A percentile compares a stretch with the other conserved stretches of the same genome.
Conservation (phyloP, 2,329 filamentous ascomycete species). For the Orbilia brochopaga region DNA sequence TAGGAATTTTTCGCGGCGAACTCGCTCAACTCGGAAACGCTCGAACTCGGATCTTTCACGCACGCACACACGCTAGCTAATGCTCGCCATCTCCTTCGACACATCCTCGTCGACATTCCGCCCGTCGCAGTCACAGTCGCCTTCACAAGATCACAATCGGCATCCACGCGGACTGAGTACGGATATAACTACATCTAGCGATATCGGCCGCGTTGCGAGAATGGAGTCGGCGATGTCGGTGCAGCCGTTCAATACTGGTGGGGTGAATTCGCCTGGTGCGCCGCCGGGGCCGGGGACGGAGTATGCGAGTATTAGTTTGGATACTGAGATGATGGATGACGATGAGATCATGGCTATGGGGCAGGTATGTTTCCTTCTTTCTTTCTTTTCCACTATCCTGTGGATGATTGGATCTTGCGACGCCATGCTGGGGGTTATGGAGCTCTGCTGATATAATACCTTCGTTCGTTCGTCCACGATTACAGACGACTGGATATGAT, state of each 20-base stretch:
- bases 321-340: slow-evolving; percentile 50
- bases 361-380: slow-evolving; percentile 21
- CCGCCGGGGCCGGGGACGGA: slow-evolving; percentile 37
- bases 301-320: slow-evolving; percentile 45
- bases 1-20: neutral
- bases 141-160: neutral
- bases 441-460: neutral
- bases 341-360: slow-evolving; percentile 50
- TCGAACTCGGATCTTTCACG: too few relatives aligned
- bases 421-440: too few relatives aligned
- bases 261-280: slow-evolving; percentile 35
- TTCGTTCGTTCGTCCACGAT: neutral
- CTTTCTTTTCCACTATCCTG: slow-evolving; percentile 1
- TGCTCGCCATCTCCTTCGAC: slow-evolving; percentile 49
- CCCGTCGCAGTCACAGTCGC: slow-evolving; percentile 16
- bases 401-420: too few relatives aligned
- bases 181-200: neutral
- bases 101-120: slow-evolving; percentile 47
- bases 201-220: neutral
- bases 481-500: slow-evolving; percentile 16
- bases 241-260: slow-evolving; percentile 40
- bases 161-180: neutral
- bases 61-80: neutral
- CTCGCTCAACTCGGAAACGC: too few relatives aligned
- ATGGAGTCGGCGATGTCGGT: slow-evolving; percentile 27